phyloP scores from a whole-genome alignment of 2,329 filamentous ascomycete species.

The Neoarthrinium moseri region DNA sequence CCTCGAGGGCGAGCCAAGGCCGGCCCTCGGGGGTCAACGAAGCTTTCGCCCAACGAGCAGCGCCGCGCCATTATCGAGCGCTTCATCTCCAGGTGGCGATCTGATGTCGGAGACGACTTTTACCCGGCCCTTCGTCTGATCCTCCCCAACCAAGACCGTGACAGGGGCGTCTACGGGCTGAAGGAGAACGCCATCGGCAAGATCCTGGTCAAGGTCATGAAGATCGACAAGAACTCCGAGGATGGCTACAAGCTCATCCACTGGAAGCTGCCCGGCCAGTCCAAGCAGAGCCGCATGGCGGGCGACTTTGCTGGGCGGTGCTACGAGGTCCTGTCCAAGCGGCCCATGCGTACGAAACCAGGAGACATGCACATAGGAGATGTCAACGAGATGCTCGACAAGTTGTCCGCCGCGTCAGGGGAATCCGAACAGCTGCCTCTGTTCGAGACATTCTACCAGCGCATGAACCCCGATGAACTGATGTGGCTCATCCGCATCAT shows the following conservation, averaged over 20 bases:
- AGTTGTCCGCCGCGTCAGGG: conserved; percentile 69
- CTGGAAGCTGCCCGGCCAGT: conserved; percentile 85
- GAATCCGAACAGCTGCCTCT: conserved; percentile 85
- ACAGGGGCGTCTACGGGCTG: conserved; percentile 88
- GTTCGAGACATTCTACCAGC: conserved; percentile 78
- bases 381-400: conserved; percentile 83
- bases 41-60: conserved; percentile 71
- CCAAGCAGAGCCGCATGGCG: conserved; percentile 61
- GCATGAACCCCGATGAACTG: conserved; percentile 91
- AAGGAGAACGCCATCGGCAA: conserved; percentile 92
- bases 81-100: conserved; percentile 85
- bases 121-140: conserved; percentile 92
- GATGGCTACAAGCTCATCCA: conserved; percentile 83
- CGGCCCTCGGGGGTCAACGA: conserved; percentile 57
- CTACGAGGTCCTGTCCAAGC: conserved; percentile 80
- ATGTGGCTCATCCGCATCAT: conserved; percentile 95
- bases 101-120: conserved; percentile 86
- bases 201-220: conserved; percentile 86
- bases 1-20: conserved; percentile 54
- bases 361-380: conserved; percentile 85
- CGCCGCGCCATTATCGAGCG: conserved; percentile 78
- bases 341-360: conserved; percentile 70
- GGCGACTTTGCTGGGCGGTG: conserved; percentile 93
- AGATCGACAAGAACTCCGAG: conserved; percentile 86
- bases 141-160: conserved; percentile 87